Base-by-base conservation (phyloP, 805 yeast genomes). In the Sugiyamaella valdiviana region DNA sequence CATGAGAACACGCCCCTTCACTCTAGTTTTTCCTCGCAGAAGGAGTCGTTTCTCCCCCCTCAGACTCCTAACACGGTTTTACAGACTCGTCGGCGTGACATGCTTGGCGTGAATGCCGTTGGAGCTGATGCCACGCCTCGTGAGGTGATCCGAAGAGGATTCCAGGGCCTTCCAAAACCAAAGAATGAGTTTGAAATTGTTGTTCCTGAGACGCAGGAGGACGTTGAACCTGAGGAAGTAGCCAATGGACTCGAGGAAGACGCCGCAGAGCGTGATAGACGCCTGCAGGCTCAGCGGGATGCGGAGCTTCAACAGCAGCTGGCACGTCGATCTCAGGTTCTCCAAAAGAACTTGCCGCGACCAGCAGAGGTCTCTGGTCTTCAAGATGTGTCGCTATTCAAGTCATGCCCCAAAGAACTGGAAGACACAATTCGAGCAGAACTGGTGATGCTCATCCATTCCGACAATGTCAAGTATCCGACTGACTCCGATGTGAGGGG, bases 311-410 rank as follows among this genome's bases (percentile, higher is more conserved):
- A 51, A 37, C 50, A 50, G 21, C 65, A 63, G 10, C 51, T 66
- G 32, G 54, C 66, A 6, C 61, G 78, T 36, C 57, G 78, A 42
- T 75, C 83, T 0, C 71, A 66, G 49, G 80, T 68, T 1, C 62
- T 77, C 1, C 78, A 75, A 56, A 60, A 63, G 44, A 75, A 69
- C 0, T 64, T 80, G 6, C 66, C 69, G 45, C 54, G 58, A 39
- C 62, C 66, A 6, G 12, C 24, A 44, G 36, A 5, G 49, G 23
- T n/a, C 5, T 17, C 17, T 10, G 32, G 22, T 15, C 12, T 35
- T 36, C 36, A 32, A 12, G 14, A 15, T n/a, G 19, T 12, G 15
- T 26, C 32, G 9, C 32, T 48, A 17, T 45, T 55, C 6, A 55
- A 55, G 5, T 16, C 32, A 10, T 15, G 14, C 9, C 38, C 41